Conservation (phyloP, 1,139 yeast genomes). For the Citeromyces hawaiiensis region DNA sequence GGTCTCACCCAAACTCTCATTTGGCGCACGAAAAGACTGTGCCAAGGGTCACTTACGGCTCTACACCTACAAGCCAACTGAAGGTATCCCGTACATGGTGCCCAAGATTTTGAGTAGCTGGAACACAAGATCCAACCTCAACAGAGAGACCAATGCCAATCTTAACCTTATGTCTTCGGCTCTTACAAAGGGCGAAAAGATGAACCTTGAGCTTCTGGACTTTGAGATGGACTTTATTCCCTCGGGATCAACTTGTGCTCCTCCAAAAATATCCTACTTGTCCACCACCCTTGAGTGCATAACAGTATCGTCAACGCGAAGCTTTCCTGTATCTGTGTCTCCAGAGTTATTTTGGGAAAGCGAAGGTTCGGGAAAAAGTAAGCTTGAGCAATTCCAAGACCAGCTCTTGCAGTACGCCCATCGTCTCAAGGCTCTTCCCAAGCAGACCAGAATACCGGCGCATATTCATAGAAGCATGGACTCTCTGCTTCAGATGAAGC, state of each 20-base stretch:
- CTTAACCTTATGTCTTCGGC: constrained; percentile 5
- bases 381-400: constrained; percentile 5
- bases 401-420: constrained; percentile 5
- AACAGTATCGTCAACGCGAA: constrained; percentile 16
- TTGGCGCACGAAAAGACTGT: not conserved
- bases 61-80: constrained; percentile 4
- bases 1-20: not conserved
- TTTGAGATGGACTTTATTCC: constrained; percentile 15
- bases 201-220: constrained; percentile 12
- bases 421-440: constrained; percentile 3
- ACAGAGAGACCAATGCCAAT: constrained; percentile 2
- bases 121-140: constrained; percentile 2
- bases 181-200: constrained; percentile 9
- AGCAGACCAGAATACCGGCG: constrained; percentile 2
- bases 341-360: constrained; percentile 9
- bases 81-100: constrained; percentile 20
- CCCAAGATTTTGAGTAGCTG: constrained; percentile 15
- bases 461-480: constrained; percentile 2
- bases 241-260: constrained; percentile 7
- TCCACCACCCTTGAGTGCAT: constrained; percentile 10
- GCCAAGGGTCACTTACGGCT: not conserved
- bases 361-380: constrained; percentile 6
- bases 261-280: constrained; percentile 10
- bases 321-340: constrained; percentile 18
- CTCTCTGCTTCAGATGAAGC: constrained; percentile 1